Evolutionary conservation across 805 yeast genomes (phyloP), one percentile per base, ranked within the genome.

Genomic region (Myxozyma neotropica): DNA sequence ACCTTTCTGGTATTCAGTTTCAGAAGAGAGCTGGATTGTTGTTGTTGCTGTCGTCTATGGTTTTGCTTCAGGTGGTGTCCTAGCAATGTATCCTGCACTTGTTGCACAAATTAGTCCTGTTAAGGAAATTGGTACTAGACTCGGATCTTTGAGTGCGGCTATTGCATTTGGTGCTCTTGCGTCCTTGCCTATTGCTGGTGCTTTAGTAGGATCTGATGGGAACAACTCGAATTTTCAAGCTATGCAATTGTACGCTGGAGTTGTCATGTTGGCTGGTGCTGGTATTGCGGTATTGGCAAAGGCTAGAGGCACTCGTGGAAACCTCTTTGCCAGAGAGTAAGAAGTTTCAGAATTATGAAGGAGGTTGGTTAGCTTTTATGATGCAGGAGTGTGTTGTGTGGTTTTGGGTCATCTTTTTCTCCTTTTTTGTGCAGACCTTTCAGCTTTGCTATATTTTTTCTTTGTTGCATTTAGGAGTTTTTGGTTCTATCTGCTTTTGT

Each of bases 101-200:
- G 65, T 72, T 1, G 73, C 75, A 1, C 64, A 65, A 38, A 56
- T 62, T 23, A 70, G 74, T 4, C 64, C 68, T 1, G 65, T 71
- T 53, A 55, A 67, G 33, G 64, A 68, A 27, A 64, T 71, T 24
- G 75, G 76, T 8, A 68, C 69, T 3, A 63, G 75, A 6, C 87
- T 89, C 88, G 88, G 89, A 1, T 57, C 83, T 42, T 80, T 89
- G 0, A 75, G 87, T 40, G 76, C 81, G 6, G 69, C 79, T 6
- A 84, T 87, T 42, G 80, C 92, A 0, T 78, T 81, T 66, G 84
- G 80, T 1, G 63, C 69, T 13, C 68, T 73, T 5, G 58, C 71
- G 1, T 73, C 72, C 1, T 66, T 71, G 5, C 74, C 75, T 2
- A 49, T 72, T 26, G 74, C 72, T 2, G 75, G 75, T 12, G 70